Evolutionary conservation across 2,329 filamentous ascomycete species (phyloP).

Genomic region (Purpureocillium takamizusanense): DNA sequence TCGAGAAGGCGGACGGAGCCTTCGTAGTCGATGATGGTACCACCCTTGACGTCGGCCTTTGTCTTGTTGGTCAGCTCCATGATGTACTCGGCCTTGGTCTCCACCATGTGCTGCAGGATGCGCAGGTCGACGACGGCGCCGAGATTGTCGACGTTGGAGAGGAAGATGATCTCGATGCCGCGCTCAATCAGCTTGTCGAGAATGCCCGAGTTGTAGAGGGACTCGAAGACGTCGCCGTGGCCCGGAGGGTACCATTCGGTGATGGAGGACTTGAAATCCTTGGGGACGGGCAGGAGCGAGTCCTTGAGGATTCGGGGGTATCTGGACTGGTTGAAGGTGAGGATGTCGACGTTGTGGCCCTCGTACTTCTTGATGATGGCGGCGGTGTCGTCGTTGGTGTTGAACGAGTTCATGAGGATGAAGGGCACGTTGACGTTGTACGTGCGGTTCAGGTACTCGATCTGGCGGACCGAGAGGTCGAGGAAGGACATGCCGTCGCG

Average conservation of each 20-base stretch:
- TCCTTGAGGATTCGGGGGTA: constrained; percentile 98
- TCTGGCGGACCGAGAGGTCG: constrained; percentile 95
- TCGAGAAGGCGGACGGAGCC: constrained; percentile 93
- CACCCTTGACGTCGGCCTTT: constrained; percentile 99
- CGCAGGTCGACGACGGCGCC: constrained; percentile 95
- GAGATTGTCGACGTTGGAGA: constrained; percentile 98
- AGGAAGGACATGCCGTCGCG: constrained; percentile 99
- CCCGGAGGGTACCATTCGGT: constrained; percentile 98
- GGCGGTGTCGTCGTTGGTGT: constrained; percentile 95
- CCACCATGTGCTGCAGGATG: constrained; percentile 98
- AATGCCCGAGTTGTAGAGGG: constrained; percentile 96
- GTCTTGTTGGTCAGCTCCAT: constrained; percentile 99
- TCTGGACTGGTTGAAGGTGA: constrained; percentile 99
- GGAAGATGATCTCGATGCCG: constrained; percentile 95
- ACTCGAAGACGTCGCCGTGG: constrained; percentile 99
- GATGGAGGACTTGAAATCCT: constrained; percentile 77
- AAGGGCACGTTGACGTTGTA: constrained; percentile 97
- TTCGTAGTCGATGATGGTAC: constrained; percentile 99
- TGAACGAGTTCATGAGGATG: constrained; percentile 99
- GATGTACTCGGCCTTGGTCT: constrained; percentile 95
- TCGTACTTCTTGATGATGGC: constrained; percentile 99
- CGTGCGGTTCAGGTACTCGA: constrained; percentile 97
- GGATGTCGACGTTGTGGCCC: constrained; percentile 98
- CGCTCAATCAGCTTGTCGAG: constrained; percentile 93
- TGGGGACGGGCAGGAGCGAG: constrained; percentile 90